Evolutionary conservation across 2,329 filamentous ascomycete species (phyloP).

Genomic region (Verticillium longisporum): DNA sequence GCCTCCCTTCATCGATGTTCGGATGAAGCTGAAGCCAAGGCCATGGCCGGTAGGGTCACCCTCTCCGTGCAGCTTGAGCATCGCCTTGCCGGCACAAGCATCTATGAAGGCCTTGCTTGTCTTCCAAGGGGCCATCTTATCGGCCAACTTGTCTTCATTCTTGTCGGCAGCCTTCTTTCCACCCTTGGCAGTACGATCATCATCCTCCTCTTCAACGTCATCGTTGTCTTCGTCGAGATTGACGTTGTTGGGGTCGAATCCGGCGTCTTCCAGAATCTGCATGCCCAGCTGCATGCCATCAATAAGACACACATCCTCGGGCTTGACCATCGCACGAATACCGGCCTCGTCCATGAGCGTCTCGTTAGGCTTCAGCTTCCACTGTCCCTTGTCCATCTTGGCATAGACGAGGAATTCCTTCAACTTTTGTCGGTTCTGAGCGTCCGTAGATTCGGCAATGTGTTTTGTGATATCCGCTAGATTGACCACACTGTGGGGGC

Average conservation of each 20-base stretch:
- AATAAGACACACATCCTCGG: slow-evolving; percentile 88
- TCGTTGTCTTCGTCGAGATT: slow-evolving; percentile 61
- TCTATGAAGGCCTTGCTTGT: slow-evolving; percentile 95
- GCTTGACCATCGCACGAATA: slow-evolving; percentile 83
- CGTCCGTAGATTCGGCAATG: slow-evolving; percentile 86
- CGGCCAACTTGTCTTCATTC: slow-evolving; percentile 66
- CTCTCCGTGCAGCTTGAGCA: slow-evolving; percentile 90
- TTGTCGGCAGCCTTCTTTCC: slow-evolving; percentile 42
- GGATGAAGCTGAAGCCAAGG: slow-evolving; percentile 93
- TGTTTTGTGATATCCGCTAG: slow-evolving; percentile 86
- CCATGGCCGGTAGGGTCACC: slow-evolving; percentile 92
- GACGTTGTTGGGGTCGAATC: slow-evolving; percentile 64
- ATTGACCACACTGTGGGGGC: slow-evolving; percentile 59
- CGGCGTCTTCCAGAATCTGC: slow-evolving; percentile 84
- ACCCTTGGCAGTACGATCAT: slow-evolving; percentile 31
- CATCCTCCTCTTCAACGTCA: slow-evolving; percentile 40
- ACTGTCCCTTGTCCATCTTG: slow-evolving; percentile 74
- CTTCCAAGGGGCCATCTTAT: slow-evolving; percentile 92
- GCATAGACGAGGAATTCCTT: slow-evolving; percentile 94
- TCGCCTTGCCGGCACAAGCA: slow-evolving; percentile 89
- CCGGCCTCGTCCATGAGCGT: slow-evolving; percentile 71
- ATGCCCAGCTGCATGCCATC: slow-evolving; percentile 96
- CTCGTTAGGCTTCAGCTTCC: slow-evolving; percentile 70
- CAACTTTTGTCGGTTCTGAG: slow-evolving; percentile 93
- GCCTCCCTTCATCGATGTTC: slow-evolving; percentile 97